These are phyloP conservation scores for Echinosophora koreensis DNA, from an alignment of 306 rosid species.

Conservation along the genomic window DNA sequence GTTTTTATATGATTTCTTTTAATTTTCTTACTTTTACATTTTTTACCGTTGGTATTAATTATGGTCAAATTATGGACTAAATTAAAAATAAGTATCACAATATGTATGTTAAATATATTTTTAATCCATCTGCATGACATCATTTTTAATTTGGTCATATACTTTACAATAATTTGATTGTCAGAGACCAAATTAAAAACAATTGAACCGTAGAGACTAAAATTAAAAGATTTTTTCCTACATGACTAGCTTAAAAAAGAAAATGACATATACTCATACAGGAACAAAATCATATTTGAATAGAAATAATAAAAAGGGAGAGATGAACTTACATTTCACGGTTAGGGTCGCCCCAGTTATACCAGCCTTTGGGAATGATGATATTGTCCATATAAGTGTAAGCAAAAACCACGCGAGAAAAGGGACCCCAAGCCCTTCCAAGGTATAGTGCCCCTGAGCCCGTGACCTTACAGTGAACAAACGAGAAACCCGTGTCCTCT, in stretches of 20 bases:
- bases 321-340: conserved; percentile 58
- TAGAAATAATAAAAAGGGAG: background rate
- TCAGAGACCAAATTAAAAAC: too few species aligned
- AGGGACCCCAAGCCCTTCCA: conserved; percentile 78
- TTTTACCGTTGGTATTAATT: too few species aligned
- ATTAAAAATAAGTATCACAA: too few species aligned
- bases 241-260: background rate
- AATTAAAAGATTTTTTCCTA: background rate
- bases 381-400: conserved; percentile 70
- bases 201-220: too few species aligned
- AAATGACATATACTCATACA: background rate
- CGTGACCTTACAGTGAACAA: conserved; percentile 73
- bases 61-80: too few species aligned
- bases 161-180: too few species aligned
- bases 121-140: too few species aligned
- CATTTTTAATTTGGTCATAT: too few species aligned
- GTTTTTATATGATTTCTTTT: too few species aligned
- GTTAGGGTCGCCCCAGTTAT: conserved; percentile 67
- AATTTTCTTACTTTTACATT: too few species aligned
- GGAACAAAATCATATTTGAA: too few species aligned
- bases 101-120: too few species aligned
- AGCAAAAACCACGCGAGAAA: conserved; percentile 67
- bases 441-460: conserved; percentile 73
- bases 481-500: conserved; percentile 72
- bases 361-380: conserved; percentile 73